A percentile compares a stretch with the other conserved stretches of the same genome.
These are phyloP conservation scores for Vachellia collinsii DNA, from an alignment of 306 rosid species.

Conservation along the genomic window DNA sequence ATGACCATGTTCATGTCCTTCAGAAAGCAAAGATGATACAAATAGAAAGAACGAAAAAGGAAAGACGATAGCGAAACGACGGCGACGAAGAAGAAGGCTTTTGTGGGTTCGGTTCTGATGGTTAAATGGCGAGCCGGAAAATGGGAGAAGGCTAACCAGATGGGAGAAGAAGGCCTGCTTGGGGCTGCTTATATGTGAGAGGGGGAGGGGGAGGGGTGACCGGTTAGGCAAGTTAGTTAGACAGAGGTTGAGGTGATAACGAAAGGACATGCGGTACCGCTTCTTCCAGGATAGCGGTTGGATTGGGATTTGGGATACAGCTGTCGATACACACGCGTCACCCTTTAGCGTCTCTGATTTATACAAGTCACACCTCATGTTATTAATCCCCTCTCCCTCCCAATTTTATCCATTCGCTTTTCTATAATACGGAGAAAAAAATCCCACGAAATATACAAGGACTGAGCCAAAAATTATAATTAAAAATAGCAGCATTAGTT, in stretches of 20 bases:
- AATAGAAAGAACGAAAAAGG: no score
- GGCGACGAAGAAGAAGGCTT: background rate
- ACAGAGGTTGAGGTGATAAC: background rate
- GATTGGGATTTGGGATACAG: conserved; percentile 76
- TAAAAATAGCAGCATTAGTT: no score
- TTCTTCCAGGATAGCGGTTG: conserved; percentile 58
- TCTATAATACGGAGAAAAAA: no score
- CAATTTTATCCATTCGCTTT: background rate
- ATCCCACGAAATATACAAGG: no score
- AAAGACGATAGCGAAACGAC: no score
- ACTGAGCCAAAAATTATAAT: no score
- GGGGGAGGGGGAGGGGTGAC: conserved; percentile 48
- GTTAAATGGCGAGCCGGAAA: background rate
- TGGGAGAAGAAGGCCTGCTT: background rate
- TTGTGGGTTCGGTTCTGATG: background rate
- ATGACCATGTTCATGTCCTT: conserved; percentile 40
- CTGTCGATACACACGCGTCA: conserved; percentile 88
- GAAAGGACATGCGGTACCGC: conserved; percentile 45
- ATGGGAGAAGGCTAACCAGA: background rate
- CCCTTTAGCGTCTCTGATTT: conserved; percentile 21
- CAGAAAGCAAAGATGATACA: background rate
- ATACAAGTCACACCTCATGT: conserved; percentile 38
- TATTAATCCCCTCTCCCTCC: background rate
- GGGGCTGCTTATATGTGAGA: conserved; percentile 41
- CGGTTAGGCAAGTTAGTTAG: conserved; percentile 55